Conservation (phyloP, 345 rosid species). For the Passiflora organensis region DNA sequence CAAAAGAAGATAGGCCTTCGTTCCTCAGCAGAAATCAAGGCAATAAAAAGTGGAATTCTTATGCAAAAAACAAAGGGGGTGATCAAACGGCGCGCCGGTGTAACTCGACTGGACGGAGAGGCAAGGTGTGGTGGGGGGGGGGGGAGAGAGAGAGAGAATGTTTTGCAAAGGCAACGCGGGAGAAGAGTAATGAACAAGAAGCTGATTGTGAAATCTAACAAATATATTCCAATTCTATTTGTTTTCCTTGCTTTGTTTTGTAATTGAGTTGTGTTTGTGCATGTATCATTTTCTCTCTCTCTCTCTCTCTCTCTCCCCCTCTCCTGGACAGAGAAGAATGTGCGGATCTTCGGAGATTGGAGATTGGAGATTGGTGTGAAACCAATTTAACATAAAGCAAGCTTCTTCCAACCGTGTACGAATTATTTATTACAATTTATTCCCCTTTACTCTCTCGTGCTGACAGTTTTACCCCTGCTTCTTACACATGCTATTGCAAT, state of each 20-base stretch:
- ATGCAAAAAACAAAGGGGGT: background rate
- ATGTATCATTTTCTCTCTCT: too few relatives aligned
- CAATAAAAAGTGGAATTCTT: background rate
- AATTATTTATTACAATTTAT: slow-evolving; percentile 10
- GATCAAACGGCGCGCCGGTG: slow-evolving; percentile 1
- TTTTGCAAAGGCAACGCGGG: background rate
- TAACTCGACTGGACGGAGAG: background rate
- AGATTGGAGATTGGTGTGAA: slow-evolving; percentile 25
- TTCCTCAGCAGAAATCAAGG: background rate
- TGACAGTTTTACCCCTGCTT: slow-evolving; percentile 31
- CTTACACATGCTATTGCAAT: too few relatives aligned
- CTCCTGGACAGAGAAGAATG: slow-evolving; percentile 24
- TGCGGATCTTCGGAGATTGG: slow-evolving; percentile 34
- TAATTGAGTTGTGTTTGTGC: background rate
- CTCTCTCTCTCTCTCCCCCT: too few relatives aligned
- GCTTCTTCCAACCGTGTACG: slow-evolving; percentile 25
- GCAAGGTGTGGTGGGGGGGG: too few relatives aligned
- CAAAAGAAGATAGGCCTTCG: background rate
- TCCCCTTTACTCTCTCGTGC: slow-evolving; percentile 6
- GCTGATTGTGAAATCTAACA: slow-evolving; percentile 29
- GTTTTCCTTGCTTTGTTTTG: slow-evolving; percentile 1
- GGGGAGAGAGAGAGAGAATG: slow-evolving; percentile 8
- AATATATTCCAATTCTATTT: slow-evolving; percentile 45
- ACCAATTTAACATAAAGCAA: slow-evolving; percentile 3
- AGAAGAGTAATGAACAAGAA: slow-evolving; percentile 20